Evolutionary conservation across 257 asterid genomes (phyloP), one percentile per base, ranked within the genome.

Genomic region (Gentiana macrophylla): DNA sequence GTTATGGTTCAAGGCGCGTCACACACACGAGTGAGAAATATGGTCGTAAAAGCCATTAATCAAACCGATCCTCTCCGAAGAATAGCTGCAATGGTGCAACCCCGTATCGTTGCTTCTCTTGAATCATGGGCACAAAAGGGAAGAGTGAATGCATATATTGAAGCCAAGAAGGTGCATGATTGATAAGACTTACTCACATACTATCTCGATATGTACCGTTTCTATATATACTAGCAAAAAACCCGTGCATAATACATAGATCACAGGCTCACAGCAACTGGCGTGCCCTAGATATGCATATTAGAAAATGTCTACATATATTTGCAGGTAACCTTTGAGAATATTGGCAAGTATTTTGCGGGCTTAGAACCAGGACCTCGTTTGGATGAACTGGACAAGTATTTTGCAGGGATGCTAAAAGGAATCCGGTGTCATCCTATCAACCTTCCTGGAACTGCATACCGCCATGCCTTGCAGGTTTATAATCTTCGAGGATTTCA

Each of bases 341-440:
- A 62, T 71, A 79, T 74, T 24, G 83, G 83, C 46, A 76, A 69
- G 58, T 76, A 61, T 50, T 79, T 81, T 66, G 83, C 77, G 3
- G 67, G 73, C 58, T 54, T 81, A 38, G 81, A 76, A 68, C 68
- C 78, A 0, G 81, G 80, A 0, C 66, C 35, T 53, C 62, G 54
- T 55, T 45, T 81, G 74, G 83, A 79, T 57, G 57, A 49, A 13
- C 79, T 81, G 8, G 71, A 69, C 12, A 70, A 57, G 52, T 57
- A 67, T 32, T 74, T 64, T 37, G n/a, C 13, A 0, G 79, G 81
- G 7, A 5, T 81, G 24, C 0, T 71, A 0, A 32, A 12, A 1
- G 89, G 83, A 65, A 0, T 79, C 32, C 67, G 77, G 72, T 63
- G 76, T 52, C 55, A 69, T 56, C 24, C 24, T 15, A 15, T 15